Evolutionary conservation across 306 rosid genomes (phyloP), one percentile per base, ranked within the genome.

Genomic region (Trichosanthes cucumerina): DNA sequence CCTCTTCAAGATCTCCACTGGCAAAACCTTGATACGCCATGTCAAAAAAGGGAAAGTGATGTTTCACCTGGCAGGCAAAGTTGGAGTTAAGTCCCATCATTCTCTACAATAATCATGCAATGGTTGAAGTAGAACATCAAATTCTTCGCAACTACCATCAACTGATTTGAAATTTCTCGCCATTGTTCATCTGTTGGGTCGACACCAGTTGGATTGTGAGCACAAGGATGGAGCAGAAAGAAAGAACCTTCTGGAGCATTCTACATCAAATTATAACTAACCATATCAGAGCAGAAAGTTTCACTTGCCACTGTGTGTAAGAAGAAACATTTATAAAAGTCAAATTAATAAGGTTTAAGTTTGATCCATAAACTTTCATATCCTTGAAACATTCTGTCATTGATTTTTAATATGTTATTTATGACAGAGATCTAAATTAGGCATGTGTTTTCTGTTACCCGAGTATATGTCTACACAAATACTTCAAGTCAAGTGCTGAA

Each of bases 11-110:
- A 64, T 80, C 80, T 56, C 88, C 88, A 41, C 84, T 85, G 36
- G 86, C 84, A 80, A 85, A 82, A 26, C 88, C 88, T 80, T 85
- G 88, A 71, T 85, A 85, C 43, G 88, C 88, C 80, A 80, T 73
- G 34, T 85, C 88, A 65, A 85, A 85, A 41, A 85, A 82, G 59
- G 86, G 86, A 76, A 85, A 85, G 52, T 85, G 88, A 71, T 79
- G 72, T 66, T 79, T 85, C 16, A 76, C 81, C 85, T 85, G 79
- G 56, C 70, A 80, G 13, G 39, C 38, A 46, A 57, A 65, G 58
- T 58, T 41, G 54, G 49, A 70, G 33, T 47, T 39, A 33, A 53
- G 65, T 38, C 44, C 31, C 23, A 62, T 44, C n/a, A 46, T 44
- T 21, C 18, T 21, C 57, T n/a, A 54, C 33, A 66, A 58, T 62